These are phyloP conservation scores for Cordyceps cateniannulata DNA, from an alignment of 2,329 filamentous ascomycete genomes.

Conservation along the genomic window DNA sequence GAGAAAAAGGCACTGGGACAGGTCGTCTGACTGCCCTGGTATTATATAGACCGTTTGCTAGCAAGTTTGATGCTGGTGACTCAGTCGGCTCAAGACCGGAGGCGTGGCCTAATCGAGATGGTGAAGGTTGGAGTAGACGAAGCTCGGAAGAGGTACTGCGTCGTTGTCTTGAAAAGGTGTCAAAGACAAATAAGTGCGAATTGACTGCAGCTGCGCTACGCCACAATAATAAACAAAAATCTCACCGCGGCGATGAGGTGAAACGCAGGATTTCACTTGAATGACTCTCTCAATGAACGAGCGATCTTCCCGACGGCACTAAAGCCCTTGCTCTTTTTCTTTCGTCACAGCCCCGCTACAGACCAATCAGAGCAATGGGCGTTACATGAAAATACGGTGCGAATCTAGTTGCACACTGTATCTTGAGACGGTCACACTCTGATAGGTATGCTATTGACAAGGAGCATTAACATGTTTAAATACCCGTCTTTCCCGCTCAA, in stretches of 20 bases:
- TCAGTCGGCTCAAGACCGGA: slow-evolving; percentile 1
- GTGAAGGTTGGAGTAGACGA: neutral
- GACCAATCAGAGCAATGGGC: neutral
- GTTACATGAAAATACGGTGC: neutral
- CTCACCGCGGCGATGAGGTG: neutral
- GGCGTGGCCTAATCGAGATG: neutral
- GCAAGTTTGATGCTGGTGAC: neutral
- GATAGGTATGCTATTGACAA: too few relatives aligned
- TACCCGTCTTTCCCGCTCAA: too few relatives aligned
- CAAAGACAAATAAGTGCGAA: too few relatives aligned
- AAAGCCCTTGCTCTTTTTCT: neutral
- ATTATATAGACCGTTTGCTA: neutral
- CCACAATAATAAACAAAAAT: neutral
- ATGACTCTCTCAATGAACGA: neutral
- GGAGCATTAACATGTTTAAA: too few relatives aligned
- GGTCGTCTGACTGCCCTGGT: too few relatives aligned
- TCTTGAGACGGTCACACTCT: too few relatives aligned
- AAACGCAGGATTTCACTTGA: neutral
- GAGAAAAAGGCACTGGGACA: too few relatives aligned
- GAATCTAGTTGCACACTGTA: neutral
- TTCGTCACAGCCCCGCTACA: neutral
- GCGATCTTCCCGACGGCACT: neutral
- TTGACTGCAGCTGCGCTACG: neutral
- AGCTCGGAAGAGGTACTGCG: neutral
- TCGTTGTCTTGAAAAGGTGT: too few relatives aligned